phyloP scores from a whole-genome alignment of 2,329 filamentous ascomycete genomes.

The Fonsecaea pedrosoi region DNA sequence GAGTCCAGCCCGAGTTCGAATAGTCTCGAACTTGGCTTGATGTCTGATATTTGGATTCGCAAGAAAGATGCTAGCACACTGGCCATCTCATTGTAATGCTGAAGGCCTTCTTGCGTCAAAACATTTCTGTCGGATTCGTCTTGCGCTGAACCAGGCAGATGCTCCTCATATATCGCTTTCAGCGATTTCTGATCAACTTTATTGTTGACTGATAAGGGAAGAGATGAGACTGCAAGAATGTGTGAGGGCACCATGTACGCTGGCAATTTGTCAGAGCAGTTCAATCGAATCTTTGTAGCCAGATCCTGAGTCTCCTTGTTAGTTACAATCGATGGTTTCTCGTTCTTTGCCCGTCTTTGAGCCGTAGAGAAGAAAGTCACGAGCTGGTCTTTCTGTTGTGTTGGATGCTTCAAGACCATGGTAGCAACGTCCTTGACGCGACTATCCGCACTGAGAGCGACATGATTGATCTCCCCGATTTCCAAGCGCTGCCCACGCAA shows the following conservation, averaged over 20 bases:
- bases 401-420: constrained; percentile 73
- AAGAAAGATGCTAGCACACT: constrained; percentile 54
- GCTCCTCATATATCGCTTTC: constrained; percentile 65
- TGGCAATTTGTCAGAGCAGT: constrained; percentile 74
- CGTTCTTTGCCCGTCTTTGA: constrained; percentile 30
- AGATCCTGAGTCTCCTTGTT: constrained; percentile 49
- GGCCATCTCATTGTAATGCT: constrained; percentile 62
- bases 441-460: constrained; percentile 68
- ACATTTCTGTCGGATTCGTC: constrained; percentile 58
- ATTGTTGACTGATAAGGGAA: constrained; percentile 87
- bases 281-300: constrained; percentile 59
- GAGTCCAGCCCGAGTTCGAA: constrained; percentile 90
- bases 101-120: constrained; percentile 42
- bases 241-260: constrained; percentile 92
- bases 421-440: constrained; percentile 74
- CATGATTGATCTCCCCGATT: constrained; percentile 87
- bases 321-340: constrained; percentile 47
- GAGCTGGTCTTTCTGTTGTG: constrained; percentile 79
- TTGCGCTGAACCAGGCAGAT: constrained; percentile 62
- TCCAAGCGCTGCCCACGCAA: constrained; percentile 87
- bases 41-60: constrained; percentile 50
- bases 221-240: constrained; percentile 71
- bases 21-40: constrained; percentile 68
- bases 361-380: constrained; percentile 71
- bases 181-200: constrained; percentile 80